A percentile compares a stretch with the other conserved stretches of the same genome.
Conservation (phyloP, 257 asterid species). For the Rubia yunnanensis region DNA sequence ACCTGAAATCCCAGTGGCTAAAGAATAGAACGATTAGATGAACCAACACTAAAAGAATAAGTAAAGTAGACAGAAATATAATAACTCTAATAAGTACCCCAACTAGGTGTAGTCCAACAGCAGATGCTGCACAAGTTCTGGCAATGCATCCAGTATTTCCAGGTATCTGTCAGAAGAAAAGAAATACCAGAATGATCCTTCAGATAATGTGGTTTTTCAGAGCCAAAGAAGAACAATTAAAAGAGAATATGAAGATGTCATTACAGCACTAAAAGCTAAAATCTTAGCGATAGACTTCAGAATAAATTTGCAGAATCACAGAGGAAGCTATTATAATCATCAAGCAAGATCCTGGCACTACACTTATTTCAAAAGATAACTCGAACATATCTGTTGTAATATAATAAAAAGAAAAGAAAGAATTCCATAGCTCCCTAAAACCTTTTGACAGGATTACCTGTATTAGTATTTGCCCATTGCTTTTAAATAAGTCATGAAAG, state of each 20-base stretch:
- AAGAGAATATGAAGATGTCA: neutral
- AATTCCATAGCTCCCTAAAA: neutral
- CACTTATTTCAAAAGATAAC: neutral
- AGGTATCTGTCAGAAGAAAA: constrained; percentile 58
- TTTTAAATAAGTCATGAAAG: neutral
- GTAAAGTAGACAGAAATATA: neutral
- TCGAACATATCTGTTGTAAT: neutral
- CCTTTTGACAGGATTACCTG: no score
- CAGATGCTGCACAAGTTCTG: constrained; percentile 92
- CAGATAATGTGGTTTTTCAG: constrained; percentile 8
- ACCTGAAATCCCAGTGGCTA: constrained; percentile 95
- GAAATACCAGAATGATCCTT: constrained; percentile 21
- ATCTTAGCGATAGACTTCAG: neutral
- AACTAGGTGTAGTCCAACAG: constrained; percentile 83
- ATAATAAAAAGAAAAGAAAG: neutral
- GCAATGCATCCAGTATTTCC: constrained; percentile 97
- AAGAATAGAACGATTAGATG: constrained; percentile 16
- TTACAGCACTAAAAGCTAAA: neutral
- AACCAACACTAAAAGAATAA: constrained; percentile 6
- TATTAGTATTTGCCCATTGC: neutral
- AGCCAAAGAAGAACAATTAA: constrained; percentile 14
- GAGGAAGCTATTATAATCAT: neutral
- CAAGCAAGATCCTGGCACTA: neutral
- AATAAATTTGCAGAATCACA: neutral
- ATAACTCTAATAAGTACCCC: constrained; percentile 38